These are phyloP conservation scores for Cladosporium oxysporum DNA, from an alignment of 2,329 filamentous ascomycete species.

Conservation along the genomic window DNA sequence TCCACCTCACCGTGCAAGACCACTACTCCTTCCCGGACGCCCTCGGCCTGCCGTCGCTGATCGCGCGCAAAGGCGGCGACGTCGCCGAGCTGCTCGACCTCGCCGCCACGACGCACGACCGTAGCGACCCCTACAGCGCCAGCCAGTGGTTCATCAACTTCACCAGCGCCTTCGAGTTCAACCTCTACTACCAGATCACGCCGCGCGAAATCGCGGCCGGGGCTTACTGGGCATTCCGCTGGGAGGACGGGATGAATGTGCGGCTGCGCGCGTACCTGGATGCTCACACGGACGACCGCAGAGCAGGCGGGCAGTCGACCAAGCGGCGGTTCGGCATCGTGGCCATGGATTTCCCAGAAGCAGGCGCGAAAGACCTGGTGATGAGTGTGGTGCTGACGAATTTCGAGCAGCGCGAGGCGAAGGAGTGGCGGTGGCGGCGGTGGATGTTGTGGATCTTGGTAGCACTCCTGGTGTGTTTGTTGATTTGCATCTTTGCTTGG, in stretches of 20 bases:
- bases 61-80: constrained; percentile 43
- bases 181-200: constrained; percentile 38
- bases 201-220: constrained; percentile 46
- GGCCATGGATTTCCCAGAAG: constrained; percentile 40
- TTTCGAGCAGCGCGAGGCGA: constrained; percentile 27
- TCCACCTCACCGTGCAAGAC: constrained; percentile 49
- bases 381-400: constrained; percentile 45
- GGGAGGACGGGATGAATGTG: constrained; percentile 49
- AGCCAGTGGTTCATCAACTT: constrained; percentile 48
- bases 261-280: constrained; percentile 38
- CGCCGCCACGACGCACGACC: constrained; percentile 34
- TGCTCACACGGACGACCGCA: constrained; percentile 9
- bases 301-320: constrained; percentile 20
- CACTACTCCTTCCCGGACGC: constrained; percentile 49
- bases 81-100: constrained; percentile 42
- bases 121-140: neutral
- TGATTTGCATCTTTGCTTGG: neutral
- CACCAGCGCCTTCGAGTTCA: constrained; percentile 48
- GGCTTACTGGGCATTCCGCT: constrained; percentile 45
- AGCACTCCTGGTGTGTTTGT: neutral
- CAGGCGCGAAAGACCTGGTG: constrained; percentile 45
- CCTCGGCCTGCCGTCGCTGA: constrained; percentile 42
- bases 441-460: neutral
- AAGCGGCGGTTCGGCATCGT: constrained; percentile 39
- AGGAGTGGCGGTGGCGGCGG: neutral